Conservation (phyloP, 257 asterid species). For the Lycium barbarum region DNA sequence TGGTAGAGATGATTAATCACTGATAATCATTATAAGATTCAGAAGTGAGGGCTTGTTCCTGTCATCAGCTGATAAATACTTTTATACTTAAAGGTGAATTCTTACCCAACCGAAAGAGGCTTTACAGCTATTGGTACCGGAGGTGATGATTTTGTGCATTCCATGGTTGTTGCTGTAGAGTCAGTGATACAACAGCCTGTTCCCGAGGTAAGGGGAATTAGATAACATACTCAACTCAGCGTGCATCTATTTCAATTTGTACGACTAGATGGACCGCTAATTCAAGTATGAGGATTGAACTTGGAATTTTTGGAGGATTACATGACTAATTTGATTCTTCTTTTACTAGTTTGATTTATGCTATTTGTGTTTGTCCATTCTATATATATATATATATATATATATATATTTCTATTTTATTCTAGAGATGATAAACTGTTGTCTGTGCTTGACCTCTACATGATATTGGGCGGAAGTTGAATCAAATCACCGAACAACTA, state of each 20-base stretch:
- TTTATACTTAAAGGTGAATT: constrained; percentile 64
- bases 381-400: not conserved
- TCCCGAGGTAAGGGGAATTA: constrained; percentile 60
- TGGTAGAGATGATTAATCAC: constrained; percentile 18
- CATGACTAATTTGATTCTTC: constrained; percentile 11
- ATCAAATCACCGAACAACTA: constrained; percentile 8
- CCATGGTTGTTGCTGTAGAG: constrained; percentile 96
- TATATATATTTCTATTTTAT: not conserved
- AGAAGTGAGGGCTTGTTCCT: not conserved
- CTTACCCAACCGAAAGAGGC: constrained; percentile 89
- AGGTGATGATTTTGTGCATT: constrained; percentile 92
- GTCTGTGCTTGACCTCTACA: not conserved
- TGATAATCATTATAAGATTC: constrained; percentile 14
- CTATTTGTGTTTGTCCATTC: not conserved
- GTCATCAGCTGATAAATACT: constrained; percentile 6
- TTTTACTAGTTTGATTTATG: not conserved
- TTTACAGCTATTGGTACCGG: constrained; percentile 97
- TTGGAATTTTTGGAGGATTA: not conserved
- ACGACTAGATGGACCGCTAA: not conserved
- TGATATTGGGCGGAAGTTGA: not conserved
- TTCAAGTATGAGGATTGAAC: not conserved
- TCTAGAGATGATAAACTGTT: not conserved
- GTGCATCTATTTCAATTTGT: not conserved
- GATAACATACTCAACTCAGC: not conserved
- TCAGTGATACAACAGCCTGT: constrained; percentile 77